Evolutionary conservation across 2,329 filamentous ascomycete genomes (phyloP), one percentile per base, ranked within the genome.

Genomic region (Diaporthe ampelina): DNA sequence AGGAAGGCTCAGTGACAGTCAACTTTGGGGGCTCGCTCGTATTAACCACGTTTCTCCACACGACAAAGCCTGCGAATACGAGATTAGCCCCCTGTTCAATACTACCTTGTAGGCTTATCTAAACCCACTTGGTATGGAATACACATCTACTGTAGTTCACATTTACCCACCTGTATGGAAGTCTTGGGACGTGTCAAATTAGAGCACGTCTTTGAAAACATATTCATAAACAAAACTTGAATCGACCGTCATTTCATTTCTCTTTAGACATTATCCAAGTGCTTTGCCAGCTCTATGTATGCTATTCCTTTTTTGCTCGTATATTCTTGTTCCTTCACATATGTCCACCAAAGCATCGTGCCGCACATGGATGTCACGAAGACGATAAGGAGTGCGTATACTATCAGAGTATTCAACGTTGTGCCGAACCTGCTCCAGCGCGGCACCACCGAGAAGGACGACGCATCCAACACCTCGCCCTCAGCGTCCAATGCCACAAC

Each of bases 271-370:
- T 54, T 68, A 68, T 68, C n/a, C 37, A 68, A 1, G 7, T 54
- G 45, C 26, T 68, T 68, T 17, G 45, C 63, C 3, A 68, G 15
- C 13, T 68, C 29, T 54, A 40, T n/a, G 11, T 68, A 68, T 40
- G 29, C 63, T 40, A 45, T 19, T 26, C 45, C 63, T 26, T 43
- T 19, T 7, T 24, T 68, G 24, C 11, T 19, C 32, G 4, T 21
- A n/a, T 54, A 19, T 9, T 35, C 29, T 19, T 52, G 13, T 26
- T 68, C 63, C 21, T 73, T 52, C 24, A 50, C 54, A 57, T 69
- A 75, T 11, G 59, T 75, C 74, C 72, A 74, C 67, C 74, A 72
- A 15, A 75, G 26, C 17, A 72, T 61, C 21, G 72, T 69, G 0
- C 67, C 74, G 17, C 72, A 71, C 32, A 75, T 45, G 2, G 67